These are phyloP conservation scores for Earliella scabrosa DNA, from an alignment of 1,284 basidiomycete species.

Conservation along the genomic window DNA sequence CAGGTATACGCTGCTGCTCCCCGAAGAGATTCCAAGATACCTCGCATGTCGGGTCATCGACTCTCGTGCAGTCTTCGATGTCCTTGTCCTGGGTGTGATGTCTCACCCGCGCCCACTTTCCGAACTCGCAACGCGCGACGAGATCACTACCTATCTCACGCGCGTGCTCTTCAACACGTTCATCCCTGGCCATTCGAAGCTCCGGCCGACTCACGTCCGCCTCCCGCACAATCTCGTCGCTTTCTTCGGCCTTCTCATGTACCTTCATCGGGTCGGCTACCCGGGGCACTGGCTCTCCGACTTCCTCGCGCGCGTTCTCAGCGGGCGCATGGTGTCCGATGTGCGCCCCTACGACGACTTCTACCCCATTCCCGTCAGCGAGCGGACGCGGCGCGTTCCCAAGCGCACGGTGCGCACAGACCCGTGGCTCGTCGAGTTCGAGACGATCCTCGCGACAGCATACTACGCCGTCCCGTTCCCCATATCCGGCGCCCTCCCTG, in stretches of 20 bases:
- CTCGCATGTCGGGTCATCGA: slow-evolving; percentile 33
- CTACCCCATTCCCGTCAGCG: slow-evolving; percentile 36
- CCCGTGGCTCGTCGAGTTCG: slow-evolving; percentile 38
- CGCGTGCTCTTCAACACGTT: slow-evolving; percentile 40
- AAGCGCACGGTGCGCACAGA: slow-evolving; percentile 34
- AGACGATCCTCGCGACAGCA: slow-evolving; percentile 34
- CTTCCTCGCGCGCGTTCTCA: slow-evolving; percentile 35
- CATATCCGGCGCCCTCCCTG: slow-evolving; percentile 13
- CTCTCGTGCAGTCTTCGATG: slow-evolving; percentile 22
- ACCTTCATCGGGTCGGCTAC: slow-evolving; percentile 40
- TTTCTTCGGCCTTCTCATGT: slow-evolving; percentile 40
- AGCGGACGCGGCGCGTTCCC: slow-evolving; percentile 29
- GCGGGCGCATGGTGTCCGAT: slow-evolving; percentile 32
- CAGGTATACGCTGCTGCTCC: slow-evolving; percentile 37
- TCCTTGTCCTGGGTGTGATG: slow-evolving; percentile 26
- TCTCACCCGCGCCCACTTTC: slow-evolving; percentile 31
- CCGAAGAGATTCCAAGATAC: slow-evolving; percentile 33
- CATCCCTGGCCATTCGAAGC: slow-evolving; percentile 33
- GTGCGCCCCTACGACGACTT: slow-evolving; percentile 31
- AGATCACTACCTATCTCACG: slow-evolving; percentile 43
- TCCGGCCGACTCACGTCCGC: slow-evolving; percentile 33
- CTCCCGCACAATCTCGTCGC: slow-evolving; percentile 43
- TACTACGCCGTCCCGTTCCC: slow-evolving; percentile 37
- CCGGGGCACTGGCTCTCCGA: slow-evolving; percentile 42
- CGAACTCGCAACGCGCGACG: slow-evolving; percentile 36